Conservation (phyloP, 768 basidiomycete genomes). For the Serendipita indica region DNA sequence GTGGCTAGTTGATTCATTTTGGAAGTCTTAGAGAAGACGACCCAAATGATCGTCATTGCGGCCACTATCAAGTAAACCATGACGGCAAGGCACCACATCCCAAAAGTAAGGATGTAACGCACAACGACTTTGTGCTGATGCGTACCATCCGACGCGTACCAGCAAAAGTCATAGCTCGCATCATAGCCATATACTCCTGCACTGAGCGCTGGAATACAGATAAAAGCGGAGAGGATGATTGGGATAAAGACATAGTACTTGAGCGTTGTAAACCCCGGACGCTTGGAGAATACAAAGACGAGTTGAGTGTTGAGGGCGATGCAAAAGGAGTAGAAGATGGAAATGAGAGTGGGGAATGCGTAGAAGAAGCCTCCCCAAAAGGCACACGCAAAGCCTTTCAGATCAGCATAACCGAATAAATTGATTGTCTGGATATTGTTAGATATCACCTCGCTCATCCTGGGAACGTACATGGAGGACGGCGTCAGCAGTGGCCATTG, state of each 20-base stretch:
- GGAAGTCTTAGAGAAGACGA: constrained; percentile 6
- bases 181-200: constrained; percentile 11
- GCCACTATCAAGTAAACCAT: constrained; percentile 12
- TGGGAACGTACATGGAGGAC: constrained; percentile 11
- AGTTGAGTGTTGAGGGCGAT: constrained; percentile 10
- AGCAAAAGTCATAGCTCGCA: constrained; percentile 10
- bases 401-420: constrained; percentile 10
- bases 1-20: not conserved
- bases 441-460: not conserved
- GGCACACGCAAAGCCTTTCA: constrained; percentile 4
- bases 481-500: constrained; percentile 11
- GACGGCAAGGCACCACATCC: constrained; percentile 10
- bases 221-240: constrained; percentile 4
- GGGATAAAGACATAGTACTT: constrained; percentile 12
- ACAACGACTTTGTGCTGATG: not conserved
- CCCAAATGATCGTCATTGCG: constrained; percentile 8
- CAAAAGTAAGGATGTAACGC: constrained; percentile 10
- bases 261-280: constrained; percentile 5
- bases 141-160: constrained; percentile 10
- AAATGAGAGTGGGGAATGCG: constrained; percentile 6
- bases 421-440: constrained; percentile 6
- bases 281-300: constrained; percentile 12
- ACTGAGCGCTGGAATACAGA: constrained; percentile 10
- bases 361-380: constrained; percentile 12
- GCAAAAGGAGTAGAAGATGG: constrained; percentile 11